These are phyloP conservation scores for Elongisporangium anandrum DNA, from an alignment of 352 stramenopile genomes.

Conservation along the genomic window DNA sequence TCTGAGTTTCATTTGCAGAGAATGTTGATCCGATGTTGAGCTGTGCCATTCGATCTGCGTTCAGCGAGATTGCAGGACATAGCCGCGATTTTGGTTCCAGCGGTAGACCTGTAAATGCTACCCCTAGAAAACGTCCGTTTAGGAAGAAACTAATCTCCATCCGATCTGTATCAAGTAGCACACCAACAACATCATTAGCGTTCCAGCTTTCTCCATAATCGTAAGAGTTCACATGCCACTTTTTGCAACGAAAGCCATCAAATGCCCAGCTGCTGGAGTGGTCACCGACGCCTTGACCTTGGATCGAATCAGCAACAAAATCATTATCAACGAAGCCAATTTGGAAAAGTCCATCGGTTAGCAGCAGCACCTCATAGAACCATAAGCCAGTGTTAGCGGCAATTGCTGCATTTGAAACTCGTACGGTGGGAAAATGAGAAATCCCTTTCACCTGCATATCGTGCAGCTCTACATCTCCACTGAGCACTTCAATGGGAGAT, in stretches of 20 bases:
- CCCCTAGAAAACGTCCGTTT: conserved; percentile 87
- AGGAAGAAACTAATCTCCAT: conserved; percentile 88
- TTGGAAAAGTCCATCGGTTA: conserved; percentile 90
- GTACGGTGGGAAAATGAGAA: conserved; percentile 80
- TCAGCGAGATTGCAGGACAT: conserved; percentile 83
- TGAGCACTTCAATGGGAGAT: conserved; percentile 41
- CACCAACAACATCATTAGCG: conserved; percentile 79
- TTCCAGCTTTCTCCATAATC: conserved; percentile 86
- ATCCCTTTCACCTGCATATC: conserved; percentile 52
- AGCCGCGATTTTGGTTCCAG: conserved; percentile 43
- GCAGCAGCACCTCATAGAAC: conserved; percentile 89
- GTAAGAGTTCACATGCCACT: conserved; percentile 82
- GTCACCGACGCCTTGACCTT: conserved; percentile 91
- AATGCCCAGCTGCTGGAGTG: conserved; percentile 89
- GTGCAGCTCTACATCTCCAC: conserved; percentile 62
- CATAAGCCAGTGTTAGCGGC: conserved; percentile 59
- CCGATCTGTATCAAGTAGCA: conserved; percentile 81
- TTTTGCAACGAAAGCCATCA: conserved; percentile 86
- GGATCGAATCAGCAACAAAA: conserved; percentile 78
- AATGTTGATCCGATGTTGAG: conserved; percentile 71
- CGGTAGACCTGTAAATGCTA: conserved; percentile 66
- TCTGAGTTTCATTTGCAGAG: neutral
- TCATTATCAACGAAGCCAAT: conserved; percentile 90
- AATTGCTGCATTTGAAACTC: conserved; percentile 42
- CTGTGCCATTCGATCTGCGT: conserved; percentile 67